Evolutionary conservation across 2,329 filamentous ascomycete genomes (phyloP).

Genomic region (Penicillium hesseltinei): DNA sequence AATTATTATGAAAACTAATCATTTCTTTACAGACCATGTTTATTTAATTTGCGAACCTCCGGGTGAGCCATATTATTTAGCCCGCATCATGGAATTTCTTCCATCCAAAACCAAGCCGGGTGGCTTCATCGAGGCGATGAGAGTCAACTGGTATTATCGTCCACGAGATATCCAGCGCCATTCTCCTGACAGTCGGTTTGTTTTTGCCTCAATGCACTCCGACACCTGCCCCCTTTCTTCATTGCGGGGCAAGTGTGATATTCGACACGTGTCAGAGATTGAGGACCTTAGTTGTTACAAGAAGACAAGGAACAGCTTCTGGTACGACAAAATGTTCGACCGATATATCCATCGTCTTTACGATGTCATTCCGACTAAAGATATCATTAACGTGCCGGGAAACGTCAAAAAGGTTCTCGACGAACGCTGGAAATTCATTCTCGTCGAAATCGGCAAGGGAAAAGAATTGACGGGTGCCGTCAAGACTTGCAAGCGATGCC

Average conservation of each 20-base stretch:
- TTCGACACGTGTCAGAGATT: slow-evolving; percentile 85
- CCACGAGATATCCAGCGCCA: slow-evolving; percentile 94
- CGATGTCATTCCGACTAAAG: slow-evolving; percentile 86
- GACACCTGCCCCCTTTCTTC: slow-evolving; percentile 91
- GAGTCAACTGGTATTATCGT: slow-evolving; percentile 98
- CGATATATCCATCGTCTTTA: slow-evolving; percentile 98
- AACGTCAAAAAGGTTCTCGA: slow-evolving; percentile 95
- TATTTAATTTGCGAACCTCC: slow-evolving; percentile 97
- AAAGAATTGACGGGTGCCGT: slow-evolving; percentile 95
- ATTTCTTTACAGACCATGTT: slow-evolving; percentile 67
- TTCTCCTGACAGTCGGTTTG: slow-evolving; percentile 81
- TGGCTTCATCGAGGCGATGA: slow-evolving; percentile 76
- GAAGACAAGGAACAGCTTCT: slow-evolving; percentile 82
- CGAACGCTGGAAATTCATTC: slow-evolving; percentile 93
- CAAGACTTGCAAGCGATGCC: slow-evolving; percentile 93
- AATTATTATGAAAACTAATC: slow-evolving; percentile 11
- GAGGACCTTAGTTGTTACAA: slow-evolving; percentile 78
- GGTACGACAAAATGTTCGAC: slow-evolving; percentile 97
- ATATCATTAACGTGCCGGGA: slow-evolving; percentile 93
- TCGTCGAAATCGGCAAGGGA: slow-evolving; percentile 88
- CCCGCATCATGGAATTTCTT: slow-evolving; percentile 97
- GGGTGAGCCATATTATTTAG: slow-evolving; percentile 95
- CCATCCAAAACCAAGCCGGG: slow-evolving; percentile 72
- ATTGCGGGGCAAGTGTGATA: slow-evolving; percentile 87
- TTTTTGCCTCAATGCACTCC: slow-evolving; percentile 98